Evolutionary conservation across 164 flowering plant genomes (phyloP).

Genomic region (Akebia trifoliata): DNA sequence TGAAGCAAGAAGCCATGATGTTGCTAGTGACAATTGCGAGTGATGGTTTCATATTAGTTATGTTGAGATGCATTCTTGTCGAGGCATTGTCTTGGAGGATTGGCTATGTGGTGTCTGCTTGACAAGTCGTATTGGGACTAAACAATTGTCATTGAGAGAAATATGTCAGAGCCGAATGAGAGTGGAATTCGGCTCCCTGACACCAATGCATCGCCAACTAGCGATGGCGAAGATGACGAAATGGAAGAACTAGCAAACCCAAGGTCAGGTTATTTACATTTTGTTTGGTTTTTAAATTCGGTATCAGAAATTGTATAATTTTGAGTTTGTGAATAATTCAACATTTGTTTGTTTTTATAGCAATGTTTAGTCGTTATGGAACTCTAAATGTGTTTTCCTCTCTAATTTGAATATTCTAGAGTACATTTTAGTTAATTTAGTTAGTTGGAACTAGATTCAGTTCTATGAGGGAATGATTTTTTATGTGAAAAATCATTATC

Average conservation of each 20-base stretch:
- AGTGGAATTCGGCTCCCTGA: constrained; percentile 46
- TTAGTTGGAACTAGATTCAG: too few relatives aligned
- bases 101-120: constrained; percentile 63
- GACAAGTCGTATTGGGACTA: constrained; percentile 32
- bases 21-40: constrained; percentile 81
- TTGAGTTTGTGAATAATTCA: too few relatives aligned
- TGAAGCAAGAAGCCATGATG: constrained; percentile 33
- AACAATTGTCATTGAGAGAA: constrained; percentile 56
- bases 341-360: too few relatives aligned
- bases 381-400: too few relatives aligned
- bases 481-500: too few relatives aligned
- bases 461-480: too few relatives aligned
- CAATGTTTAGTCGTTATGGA: too few relatives aligned
- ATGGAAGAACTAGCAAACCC: constrained; percentile 22
- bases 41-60: constrained; percentile 67
- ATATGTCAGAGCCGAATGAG: constrained; percentile 13
- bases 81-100: constrained; percentile 30
- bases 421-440: too few relatives aligned
- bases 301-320: too few relatives aligned
- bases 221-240: constrained; percentile 59
- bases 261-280: constrained; percentile 41
- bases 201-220: constrained; percentile 73
- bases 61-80: constrained; percentile 31
- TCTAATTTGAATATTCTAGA: too few relatives aligned
- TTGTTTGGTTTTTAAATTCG: too few relatives aligned